Evolutionary conservation across 495 filamentous ascomycete species (phyloP).

Genomic region (Talaromyces adpressus): DNA sequence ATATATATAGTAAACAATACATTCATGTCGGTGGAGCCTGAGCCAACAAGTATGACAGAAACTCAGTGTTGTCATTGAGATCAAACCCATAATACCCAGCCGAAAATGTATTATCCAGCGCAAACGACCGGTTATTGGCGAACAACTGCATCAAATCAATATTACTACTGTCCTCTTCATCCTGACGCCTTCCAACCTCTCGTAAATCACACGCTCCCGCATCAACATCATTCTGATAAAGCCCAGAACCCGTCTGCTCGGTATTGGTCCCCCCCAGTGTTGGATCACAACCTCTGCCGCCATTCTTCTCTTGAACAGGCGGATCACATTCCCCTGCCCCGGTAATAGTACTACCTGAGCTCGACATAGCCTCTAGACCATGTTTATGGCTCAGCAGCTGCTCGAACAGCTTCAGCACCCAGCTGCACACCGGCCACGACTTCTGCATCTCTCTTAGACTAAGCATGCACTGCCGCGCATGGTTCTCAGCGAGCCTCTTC

Average conservation of each 20-base stretch:
- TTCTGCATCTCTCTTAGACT: slow-evolving; percentile 14
- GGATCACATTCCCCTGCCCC: not conserved
- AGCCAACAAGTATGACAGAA: slow-evolving; percentile 2
- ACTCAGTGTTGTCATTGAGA: slow-evolving; percentile 5
- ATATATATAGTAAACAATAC: too few relatives aligned
- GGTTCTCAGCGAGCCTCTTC: slow-evolving; percentile 14
- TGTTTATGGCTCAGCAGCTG: not conserved
- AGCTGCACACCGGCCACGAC: slow-evolving; percentile 15
- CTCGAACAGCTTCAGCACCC: slow-evolving; percentile 10
- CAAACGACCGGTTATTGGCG: not conserved
- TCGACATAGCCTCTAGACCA: not conserved
- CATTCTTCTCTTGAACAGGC: too few relatives aligned
- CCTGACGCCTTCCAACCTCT: too few relatives aligned
- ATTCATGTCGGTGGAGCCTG: slow-evolving; percentile 4
- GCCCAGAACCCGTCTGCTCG: too few relatives aligned
- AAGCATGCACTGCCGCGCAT: slow-evolving; percentile 16
- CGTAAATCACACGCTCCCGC: too few relatives aligned
- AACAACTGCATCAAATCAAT: not conserved
- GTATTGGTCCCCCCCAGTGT: too few relatives aligned
- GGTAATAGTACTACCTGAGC: not conserved
- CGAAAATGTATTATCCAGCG: not conserved
- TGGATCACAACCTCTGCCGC: too few relatives aligned
- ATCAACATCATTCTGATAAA: too few relatives aligned
- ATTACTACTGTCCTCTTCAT: not conserved
- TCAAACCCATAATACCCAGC: slow-evolving; percentile 1